A percentile compares a stretch with the other conserved stretches of the same genome.
These are phyloP conservation scores for Pterocarpus macrocarpus DNA, from an alignment of 306 rosid species.

Conservation along the genomic window DNA sequence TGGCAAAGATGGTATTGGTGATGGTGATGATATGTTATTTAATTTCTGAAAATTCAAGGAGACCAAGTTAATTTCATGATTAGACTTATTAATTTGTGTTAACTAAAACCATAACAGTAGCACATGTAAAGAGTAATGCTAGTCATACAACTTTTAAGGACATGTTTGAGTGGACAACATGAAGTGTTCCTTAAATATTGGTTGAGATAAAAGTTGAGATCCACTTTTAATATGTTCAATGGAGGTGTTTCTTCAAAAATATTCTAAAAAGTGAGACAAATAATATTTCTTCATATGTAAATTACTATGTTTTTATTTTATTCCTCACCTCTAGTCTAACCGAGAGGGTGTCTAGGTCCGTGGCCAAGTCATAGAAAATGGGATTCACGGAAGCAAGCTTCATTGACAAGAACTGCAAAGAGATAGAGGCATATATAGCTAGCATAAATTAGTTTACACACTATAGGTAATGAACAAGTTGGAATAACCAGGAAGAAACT, in stretches of 20 bases:
- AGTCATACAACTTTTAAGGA: too few relatives aligned
- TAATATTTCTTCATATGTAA: not conserved
- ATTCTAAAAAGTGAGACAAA: not conserved
- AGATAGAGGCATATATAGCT: constrained; percentile 1
- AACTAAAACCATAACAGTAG: not conserved
- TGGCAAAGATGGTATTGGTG: constrained; percentile 52
- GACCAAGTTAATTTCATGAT: constrained; percentile 28
- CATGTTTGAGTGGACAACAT: too few relatives aligned
- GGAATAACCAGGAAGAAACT: constrained; percentile 8
- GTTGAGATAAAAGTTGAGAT: too few relatives aligned
- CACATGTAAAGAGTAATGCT: too few relatives aligned
- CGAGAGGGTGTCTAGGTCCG: constrained; percentile 60
- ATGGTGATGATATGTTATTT: constrained; percentile 51
- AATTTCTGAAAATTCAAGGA: constrained; percentile 54
- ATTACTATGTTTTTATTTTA: constrained; percentile 3
- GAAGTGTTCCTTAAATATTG: too few relatives aligned
- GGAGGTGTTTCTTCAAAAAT: too few relatives aligned
- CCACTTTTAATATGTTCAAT: too few relatives aligned
- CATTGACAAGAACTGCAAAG: constrained; percentile 82
- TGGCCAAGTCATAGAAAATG: constrained; percentile 68
- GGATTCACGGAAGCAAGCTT: constrained; percentile 83
- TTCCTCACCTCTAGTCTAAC: constrained; percentile 69
- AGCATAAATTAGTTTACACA: not conserved
- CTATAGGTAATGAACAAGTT: not conserved
- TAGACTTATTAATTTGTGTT: not conserved